These are phyloP conservation scores for Ustilaginoidea virens DNA, from an alignment of 2,329 filamentous ascomycete species.

Conservation along the genomic window DNA sequence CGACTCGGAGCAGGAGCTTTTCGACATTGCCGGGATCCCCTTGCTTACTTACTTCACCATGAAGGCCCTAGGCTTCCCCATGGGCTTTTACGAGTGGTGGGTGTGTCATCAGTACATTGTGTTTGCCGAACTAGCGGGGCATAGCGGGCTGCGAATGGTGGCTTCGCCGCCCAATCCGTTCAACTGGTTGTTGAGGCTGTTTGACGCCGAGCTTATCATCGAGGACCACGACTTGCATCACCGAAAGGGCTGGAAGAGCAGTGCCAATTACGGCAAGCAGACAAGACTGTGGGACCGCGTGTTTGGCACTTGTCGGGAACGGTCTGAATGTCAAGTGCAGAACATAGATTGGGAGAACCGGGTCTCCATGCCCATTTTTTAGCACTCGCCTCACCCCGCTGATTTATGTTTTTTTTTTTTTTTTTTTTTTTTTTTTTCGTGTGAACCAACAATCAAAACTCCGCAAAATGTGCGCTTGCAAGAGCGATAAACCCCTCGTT, in stretches of 20 bases:
- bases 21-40: conserved; percentile 25
- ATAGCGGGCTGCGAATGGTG: conserved; percentile 22
- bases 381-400: no score
- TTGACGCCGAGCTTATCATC: conserved; percentile 21
- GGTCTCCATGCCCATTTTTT: background rate
- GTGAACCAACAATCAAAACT: no score
- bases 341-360: conserved; percentile 10
- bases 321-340: conserved; percentile 17
- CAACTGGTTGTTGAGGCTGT: conserved; percentile 16
- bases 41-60: conserved; percentile 21
- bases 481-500: no score
- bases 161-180: conserved; percentile 19
- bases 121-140: conserved; percentile 22
- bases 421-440: no score
- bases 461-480: no score
- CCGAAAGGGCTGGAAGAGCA: conserved; percentile 20
- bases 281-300: conserved; percentile 19
- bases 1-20: conserved; percentile 24
- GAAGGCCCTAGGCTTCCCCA: conserved; percentile 19
- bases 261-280: conserved; percentile 23
- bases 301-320: conserved; percentile 18
- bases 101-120: conserved; percentile 27
- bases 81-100: conserved; percentile 32
- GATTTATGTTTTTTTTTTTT: no score
- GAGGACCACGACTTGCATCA: conserved; percentile 28